Percentiles rank a stretch among this genome's conserved stretches.
phyloP scores from a whole-genome alignment of 495 filamentous ascomycete species.

The Rostrohypoxylon terebratum region DNA sequence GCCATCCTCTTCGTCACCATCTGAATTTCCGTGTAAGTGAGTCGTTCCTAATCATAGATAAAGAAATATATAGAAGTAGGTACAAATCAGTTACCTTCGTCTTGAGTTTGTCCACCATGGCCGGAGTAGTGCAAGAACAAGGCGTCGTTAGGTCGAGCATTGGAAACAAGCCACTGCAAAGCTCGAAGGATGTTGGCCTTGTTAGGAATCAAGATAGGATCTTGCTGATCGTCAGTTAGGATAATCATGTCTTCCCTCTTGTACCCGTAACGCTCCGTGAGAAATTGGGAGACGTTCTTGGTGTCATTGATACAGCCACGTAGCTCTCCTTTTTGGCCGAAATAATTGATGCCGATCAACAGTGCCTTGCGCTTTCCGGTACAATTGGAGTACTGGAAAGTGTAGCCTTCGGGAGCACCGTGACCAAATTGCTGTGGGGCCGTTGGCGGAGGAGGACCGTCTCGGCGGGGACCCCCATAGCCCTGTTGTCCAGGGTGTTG shows the following conservation, averaged over 20 bases:
- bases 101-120: slow-evolving; percentile 62
- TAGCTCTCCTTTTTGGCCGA: slow-evolving; percentile 84
- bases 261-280: slow-evolving; percentile 79
- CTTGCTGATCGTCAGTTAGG: slow-evolving; percentile 60
- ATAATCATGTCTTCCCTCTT: slow-evolving; percentile 65
- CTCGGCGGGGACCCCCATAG: slow-evolving; percentile 48
- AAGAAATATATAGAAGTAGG: background rate
- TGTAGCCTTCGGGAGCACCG: slow-evolving; percentile 61
- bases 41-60: background rate
- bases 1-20: slow-evolving; percentile 87
- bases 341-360: slow-evolving; percentile 95
- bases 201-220: slow-evolving; percentile 59
- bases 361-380: slow-evolving; percentile 87
- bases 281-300: slow-evolving; percentile 86
- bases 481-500: slow-evolving; percentile 43
- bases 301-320: slow-evolving; percentile 96
- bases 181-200: slow-evolving; percentile 64
- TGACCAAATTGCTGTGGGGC: slow-evolving; percentile 61
- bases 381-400: slow-evolving; percentile 89
- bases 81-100: slow-evolving; percentile 36
- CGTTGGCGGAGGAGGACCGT: slow-evolving; percentile 61
- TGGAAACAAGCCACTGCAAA: slow-evolving; percentile 61
- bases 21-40: slow-evolving; percentile 20
- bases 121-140: slow-evolving; percentile 72
- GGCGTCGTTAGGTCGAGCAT: slow-evolving; percentile 61